Conservation (phyloP, 495 filamentous ascomycete genomes). For the Platismatia glauca region DNA sequence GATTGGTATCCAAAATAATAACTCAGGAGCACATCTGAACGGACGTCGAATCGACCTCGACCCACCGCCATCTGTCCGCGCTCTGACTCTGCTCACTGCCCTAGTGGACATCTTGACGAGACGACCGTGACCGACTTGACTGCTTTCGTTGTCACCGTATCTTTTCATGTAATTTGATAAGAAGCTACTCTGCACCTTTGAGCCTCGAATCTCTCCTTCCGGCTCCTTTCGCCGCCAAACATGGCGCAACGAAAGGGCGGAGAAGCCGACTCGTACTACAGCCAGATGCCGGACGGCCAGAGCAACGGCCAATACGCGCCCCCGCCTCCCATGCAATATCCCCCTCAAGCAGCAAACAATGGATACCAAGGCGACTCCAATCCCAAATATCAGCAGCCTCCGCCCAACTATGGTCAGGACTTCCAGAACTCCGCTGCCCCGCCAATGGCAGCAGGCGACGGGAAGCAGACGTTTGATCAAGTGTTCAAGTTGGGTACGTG, state of each 20-base stretch:
- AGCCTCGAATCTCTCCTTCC: background rate
- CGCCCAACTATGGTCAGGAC: conserved; percentile 24
- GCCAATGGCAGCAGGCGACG: conserved; percentile 14
- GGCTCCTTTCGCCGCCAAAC: background rate
- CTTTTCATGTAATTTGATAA: too few relatives aligned
- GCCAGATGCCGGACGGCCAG: conserved; percentile 2
- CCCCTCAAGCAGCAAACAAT: conserved; percentile 18
- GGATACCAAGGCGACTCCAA: conserved; percentile 7
- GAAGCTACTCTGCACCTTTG: background rate
- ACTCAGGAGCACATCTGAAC: too few relatives aligned
- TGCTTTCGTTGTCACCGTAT: too few relatives aligned
- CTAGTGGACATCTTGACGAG: too few relatives aligned
- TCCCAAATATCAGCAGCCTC: conserved; percentile 18
- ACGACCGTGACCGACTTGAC: too few relatives aligned
- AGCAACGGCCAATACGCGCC: conserved; percentile 4
- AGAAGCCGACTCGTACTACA: conserved; percentile 29
- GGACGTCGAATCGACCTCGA: too few relatives aligned
- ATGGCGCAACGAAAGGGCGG: conserved; percentile 24
- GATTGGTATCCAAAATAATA: too few relatives aligned
- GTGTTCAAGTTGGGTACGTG: conserved; percentile 52
- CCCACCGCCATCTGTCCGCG: too few relatives aligned
- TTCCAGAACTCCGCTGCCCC: conserved; percentile 18
- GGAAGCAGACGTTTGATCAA: conserved; percentile 61
- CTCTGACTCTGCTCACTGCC: too few relatives aligned
- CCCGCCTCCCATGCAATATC: conserved; percentile 19